Evolutionary conservation across 2,329 filamentous ascomycete species (phyloP).

Genomic region (Microsporum audouinii): DNA sequence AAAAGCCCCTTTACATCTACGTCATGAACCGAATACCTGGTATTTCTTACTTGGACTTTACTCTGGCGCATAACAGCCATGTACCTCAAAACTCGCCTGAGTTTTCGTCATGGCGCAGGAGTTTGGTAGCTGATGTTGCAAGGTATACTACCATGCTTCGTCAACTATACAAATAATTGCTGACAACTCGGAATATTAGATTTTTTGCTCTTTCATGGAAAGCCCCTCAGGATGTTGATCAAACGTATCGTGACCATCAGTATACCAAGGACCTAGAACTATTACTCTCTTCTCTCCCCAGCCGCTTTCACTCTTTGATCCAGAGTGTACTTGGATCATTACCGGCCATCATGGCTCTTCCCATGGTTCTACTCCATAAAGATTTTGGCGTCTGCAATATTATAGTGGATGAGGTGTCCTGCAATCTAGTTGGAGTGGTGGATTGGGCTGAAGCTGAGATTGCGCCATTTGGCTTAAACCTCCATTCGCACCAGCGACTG

Average conservation of each 20-base stretch:
- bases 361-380: slow-evolving; percentile 31
- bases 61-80: slow-evolving; percentile 17
- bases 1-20: slow-evolving; percentile 29
- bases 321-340: slow-evolving; percentile 20
- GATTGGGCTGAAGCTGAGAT: slow-evolving; percentile 36
- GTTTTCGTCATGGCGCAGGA: slow-evolving; percentile 14
- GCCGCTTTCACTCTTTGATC: slow-evolving; percentile 7
- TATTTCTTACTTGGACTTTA: slow-evolving; percentile 27
- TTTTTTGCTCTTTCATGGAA: slow-evolving; percentile 35
- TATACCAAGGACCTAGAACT: slow-evolving; percentile 25
- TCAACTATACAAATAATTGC: slow-evolving; percentile 4
- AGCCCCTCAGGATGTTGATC: slow-evolving; percentile 21
- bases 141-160: no score
- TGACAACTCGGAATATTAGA: slow-evolving; percentile 17
- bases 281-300: slow-evolving; percentile 20
- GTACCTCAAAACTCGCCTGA: no score
- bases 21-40: slow-evolving; percentile 25
- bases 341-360: slow-evolving; percentile 27
- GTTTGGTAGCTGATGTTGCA: slow-evolving; percentile 20
- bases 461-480: slow-evolving; percentile 32
- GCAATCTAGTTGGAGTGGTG: slow-evolving; percentile 31
- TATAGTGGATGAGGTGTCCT: slow-evolving; percentile 29
- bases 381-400: slow-evolving; percentile 33
- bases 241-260: slow-evolving; percentile 18
- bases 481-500: slow-evolving; percentile 27